These are phyloP conservation scores for Austroboletus festivus DNA, from an alignment of 768 basidiomycete genomes.

Conservation along the genomic window DNA sequence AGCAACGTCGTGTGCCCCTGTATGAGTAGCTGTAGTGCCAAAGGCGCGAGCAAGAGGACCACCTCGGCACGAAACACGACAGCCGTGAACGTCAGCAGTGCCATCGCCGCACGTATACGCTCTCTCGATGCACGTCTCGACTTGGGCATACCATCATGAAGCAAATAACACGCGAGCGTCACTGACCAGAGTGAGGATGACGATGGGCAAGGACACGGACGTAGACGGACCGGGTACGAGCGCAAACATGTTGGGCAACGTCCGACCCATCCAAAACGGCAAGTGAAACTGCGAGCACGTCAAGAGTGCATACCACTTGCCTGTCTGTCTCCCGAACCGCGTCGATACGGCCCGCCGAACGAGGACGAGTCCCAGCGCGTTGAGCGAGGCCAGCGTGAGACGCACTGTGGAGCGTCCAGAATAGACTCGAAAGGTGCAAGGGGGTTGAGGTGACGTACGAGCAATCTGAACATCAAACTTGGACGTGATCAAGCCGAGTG, in stretches of 20 bases:
- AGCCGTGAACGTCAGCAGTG: constrained; percentile 61
- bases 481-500: constrained; percentile 41
- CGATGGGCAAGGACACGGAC: not conserved
- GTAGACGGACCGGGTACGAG: constrained; percentile 61
- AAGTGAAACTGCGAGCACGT: constrained; percentile 85
- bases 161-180: constrained; percentile 53
- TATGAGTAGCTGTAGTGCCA: constrained; percentile 54
- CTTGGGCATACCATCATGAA: constrained; percentile 39
- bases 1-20: constrained; percentile 41
- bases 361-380: constrained; percentile 58
- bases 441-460: constrained; percentile 41
- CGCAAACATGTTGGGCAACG: constrained; percentile 93
- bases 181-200: no score
- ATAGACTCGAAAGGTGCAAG: not conserved
- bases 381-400: constrained; percentile 62
- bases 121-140: constrained; percentile 35
- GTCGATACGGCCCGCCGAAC: constrained; percentile 58
- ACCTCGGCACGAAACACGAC: constrained; percentile 82
- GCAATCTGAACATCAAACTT: constrained; percentile 72
- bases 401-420: constrained; percentile 50
- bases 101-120: constrained; percentile 43
- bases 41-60: constrained; percentile 57
- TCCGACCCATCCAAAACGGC: constrained; percentile 90
- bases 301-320: constrained; percentile 62
- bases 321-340: constrained; percentile 61